Percentiles rank a stretch among this genome's conserved stretches.
phyloP scores from a whole-genome alignment of 495 filamentous ascomycete genomes.

The Usnea hakonensis region DNA sequence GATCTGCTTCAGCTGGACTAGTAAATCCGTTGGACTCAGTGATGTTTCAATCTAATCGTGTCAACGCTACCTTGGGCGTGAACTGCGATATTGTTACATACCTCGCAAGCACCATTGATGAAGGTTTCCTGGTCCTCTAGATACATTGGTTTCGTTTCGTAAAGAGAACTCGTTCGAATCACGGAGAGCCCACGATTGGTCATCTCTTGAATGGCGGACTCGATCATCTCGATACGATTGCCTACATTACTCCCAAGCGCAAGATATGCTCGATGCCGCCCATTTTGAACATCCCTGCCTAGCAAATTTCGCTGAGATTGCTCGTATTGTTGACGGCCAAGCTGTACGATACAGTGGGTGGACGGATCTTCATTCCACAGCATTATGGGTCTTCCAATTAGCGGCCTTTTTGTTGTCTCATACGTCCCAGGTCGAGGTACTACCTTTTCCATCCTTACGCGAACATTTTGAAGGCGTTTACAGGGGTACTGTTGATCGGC shows the following conservation, averaged over 20 bases:
- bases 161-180: slow-evolving; percentile 74
- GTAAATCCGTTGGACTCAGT: slow-evolving; percentile 62
- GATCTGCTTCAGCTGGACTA: slow-evolving; percentile 74
- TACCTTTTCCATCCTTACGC: background rate
- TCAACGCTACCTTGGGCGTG: background rate
- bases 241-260: slow-evolving; percentile 92
- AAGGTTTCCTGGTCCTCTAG: slow-evolving; percentile 81
- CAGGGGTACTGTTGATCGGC: slow-evolving; percentile 4
- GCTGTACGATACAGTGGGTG: background rate
- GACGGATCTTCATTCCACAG: no score
- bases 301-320: background rate
- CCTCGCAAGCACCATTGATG: slow-evolving; percentile 91
- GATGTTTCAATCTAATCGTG: slow-evolving; percentile 66
- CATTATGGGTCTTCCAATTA: no score
- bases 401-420: background rate
- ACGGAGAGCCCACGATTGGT: slow-evolving; percentile 61
- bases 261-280: slow-evolving; percentile 54
- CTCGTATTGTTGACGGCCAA: slow-evolving; percentile 6
- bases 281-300: background rate
- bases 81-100: slow-evolving; percentile 34
- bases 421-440: background rate
- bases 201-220: slow-evolving; percentile 72
- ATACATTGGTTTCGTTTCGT: slow-evolving; percentile 96
- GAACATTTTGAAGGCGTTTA: background rate
- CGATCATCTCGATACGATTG: slow-evolving; percentile 74